Evolutionary conservation across 148 eudicot species (phyloP), one percentile per base, ranked within the genome.

Genomic region (Spergularia marina): DNA sequence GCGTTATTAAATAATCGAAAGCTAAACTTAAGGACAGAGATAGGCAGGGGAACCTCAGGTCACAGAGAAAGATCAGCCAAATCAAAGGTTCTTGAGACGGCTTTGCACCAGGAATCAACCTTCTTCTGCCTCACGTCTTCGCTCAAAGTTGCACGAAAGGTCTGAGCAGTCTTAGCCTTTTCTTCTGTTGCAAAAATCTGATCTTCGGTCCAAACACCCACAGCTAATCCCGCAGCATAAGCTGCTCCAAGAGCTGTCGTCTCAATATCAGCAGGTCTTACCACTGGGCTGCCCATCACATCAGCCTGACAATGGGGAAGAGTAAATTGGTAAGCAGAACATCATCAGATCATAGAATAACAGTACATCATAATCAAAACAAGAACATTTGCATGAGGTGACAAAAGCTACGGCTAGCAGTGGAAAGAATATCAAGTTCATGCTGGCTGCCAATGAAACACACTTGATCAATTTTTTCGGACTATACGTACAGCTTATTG

Each of bases 171-270:
- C 80, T 89, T 86, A 77, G 82, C 80, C 79, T 82, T 96, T 40
- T 89, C 93, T 23, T 84, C 93, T 0, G 90, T 85, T 47, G 89
- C 73, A 65, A 96, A 92, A 16, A 96, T 83, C 58, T 88, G 85
- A 0, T 86, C 80, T 72, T 96, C 94, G 30, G 89, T 91, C 98
- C 98, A 96, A 57, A 96, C 84, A 34, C 92, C 94, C 23, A 92
- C 91, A 23, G 99, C 99, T 77, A 96, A 82, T 70, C 99, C 99
- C 21, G 99, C 99, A 12, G 99, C 98, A 84, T 87, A 96, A 36
- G 98, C 99, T 44, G 99, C 98, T 44, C 99, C 99, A 21, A 92
- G 89, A 0, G 99, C 99, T 7, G 99, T 96, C 10, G 99, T 96
- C 82, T 96, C 99, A 51, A 86, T 91, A 71, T 96, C 88, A 44